Percentiles rank a stretch among this genome's conserved stretches.
Conservation (phyloP, 371 early-diverging fungal species). For the Rhizopus sp. region DNA sequence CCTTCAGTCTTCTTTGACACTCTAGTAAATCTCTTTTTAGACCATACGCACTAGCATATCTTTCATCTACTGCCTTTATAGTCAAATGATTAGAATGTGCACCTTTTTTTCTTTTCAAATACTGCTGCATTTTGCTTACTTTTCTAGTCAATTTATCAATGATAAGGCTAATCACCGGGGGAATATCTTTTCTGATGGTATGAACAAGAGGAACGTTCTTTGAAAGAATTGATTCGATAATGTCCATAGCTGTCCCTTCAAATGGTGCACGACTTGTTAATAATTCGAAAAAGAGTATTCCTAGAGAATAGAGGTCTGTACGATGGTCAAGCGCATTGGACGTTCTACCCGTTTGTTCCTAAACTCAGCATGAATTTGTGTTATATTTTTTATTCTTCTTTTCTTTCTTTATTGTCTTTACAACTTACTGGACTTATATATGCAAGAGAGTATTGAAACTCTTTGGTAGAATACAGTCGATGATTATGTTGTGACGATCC, state of each 20-base stretch:
- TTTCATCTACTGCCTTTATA: slow-evolving; percentile 52
- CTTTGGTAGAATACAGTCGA: slow-evolving; percentile 26
- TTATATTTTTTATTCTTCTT: not conserved
- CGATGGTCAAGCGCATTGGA: slow-evolving; percentile 58
- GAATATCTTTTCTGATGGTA: slow-evolving; percentile 51
- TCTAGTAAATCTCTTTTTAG: slow-evolving; percentile 54
- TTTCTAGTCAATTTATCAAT: slow-evolving; percentile 61
- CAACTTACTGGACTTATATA: slow-evolving; percentile 40
- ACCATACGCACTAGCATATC: slow-evolving; percentile 59
- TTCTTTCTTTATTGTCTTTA: not conserved
- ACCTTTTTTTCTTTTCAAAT: not conserved
- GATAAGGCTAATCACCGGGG: slow-evolving; percentile 52
- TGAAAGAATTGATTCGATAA: slow-evolving; percentile 53
- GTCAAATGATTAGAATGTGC: not conserved
- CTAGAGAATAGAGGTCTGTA: slow-evolving; percentile 58
- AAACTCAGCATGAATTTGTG: not conserved
- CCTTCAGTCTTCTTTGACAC: slow-evolving; percentile 40
- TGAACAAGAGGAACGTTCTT: slow-evolving; percentile 51
- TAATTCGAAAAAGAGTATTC: slow-evolving; percentile 54
- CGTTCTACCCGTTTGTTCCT: slow-evolving; percentile 63
- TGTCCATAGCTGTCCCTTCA: slow-evolving; percentile 52
- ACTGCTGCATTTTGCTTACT: slow-evolving; percentile 20
- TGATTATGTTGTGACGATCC: not conserved
- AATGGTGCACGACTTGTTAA: slow-evolving; percentile 52
- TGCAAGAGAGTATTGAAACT: slow-evolving; percentile 35